Evolutionary conservation across 1,139 yeast species (phyloP), one percentile per base, ranked within the genome.

Genomic region (Meyerozyma smithsonii): DNA sequence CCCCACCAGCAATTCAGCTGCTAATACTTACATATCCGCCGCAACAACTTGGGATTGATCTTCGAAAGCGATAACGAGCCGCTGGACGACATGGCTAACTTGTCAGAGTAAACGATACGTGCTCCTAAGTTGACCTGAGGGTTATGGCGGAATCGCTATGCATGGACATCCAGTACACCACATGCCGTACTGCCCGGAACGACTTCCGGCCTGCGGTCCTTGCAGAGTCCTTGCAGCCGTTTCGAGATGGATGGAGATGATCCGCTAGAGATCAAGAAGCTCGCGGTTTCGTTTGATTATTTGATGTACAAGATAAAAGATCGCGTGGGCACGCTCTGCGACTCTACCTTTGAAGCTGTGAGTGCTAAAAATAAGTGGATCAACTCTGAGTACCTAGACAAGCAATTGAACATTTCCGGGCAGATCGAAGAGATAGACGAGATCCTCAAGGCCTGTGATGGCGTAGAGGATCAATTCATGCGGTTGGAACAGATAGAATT

Each of bases 401-500:
- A 66, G 52, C 59, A 72, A 61, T 44, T 69, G 34, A 41, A 54
- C n/a, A 42, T 70, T 24, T 74, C 72, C 24, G 48, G 54, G 3
- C 74, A 79, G 41, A 63, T 84, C 36, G 55, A 54, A 1, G 59
- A 59, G 8, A 66, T 79, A 3, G 73, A 72, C 32, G 42, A 44
- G 1, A 44, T 84, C 12, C 45, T 81, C 16, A 49, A 52, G 5
- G 61, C 72, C 32, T 83, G 90, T 48, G 73, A 74, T 32, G 72
- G 69, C 12, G 51, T 86, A 17, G 86, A 84, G 48, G 54, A 60
- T 43, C 85, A 84, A 47, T 80, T 85, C 45, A 67, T 76, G 54
- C 84, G 83, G 59, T 55, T 87, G 41, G 81, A 82, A 44, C 95
- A 85, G 52, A 66, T 87, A 37, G 69, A 66, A 30, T 49, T 59